Evolutionary conservation across 352 stramenopile genomes (phyloP).

Genomic region (Phytophthora quininea): DNA sequence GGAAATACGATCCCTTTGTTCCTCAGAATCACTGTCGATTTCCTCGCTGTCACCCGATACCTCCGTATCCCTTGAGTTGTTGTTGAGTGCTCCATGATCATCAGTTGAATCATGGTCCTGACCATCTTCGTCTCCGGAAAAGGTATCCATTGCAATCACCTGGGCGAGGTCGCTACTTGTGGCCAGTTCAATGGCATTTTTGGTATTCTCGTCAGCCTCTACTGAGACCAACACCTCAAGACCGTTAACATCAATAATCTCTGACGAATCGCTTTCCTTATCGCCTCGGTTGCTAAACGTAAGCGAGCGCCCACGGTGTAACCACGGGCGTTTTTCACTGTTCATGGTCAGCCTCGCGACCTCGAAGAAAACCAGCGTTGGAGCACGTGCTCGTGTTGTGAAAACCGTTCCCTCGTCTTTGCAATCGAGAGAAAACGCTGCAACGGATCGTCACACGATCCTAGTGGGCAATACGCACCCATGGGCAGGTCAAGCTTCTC

Average conservation of each 20-base stretch:
- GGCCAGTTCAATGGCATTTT: conserved; percentile 76
- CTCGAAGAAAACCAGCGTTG: conserved; percentile 88
- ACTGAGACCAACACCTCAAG: conserved; percentile 19
- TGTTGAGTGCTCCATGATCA: conserved; percentile 27
- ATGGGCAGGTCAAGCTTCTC: conserved; percentile 60
- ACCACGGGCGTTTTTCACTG: conserved; percentile 55
- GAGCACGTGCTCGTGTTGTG: conserved; percentile 82
- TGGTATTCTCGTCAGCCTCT: conserved; percentile 27
- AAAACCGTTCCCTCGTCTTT: conserved; percentile 82
- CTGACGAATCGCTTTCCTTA: conserved; percentile 22
- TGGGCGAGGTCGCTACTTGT: conserved; percentile 79
- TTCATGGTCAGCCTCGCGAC: conserved; percentile 57
- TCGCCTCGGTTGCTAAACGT: conserved; percentile 45
- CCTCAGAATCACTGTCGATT: conserved; percentile 42
- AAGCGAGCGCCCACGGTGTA: conserved; percentile 51
- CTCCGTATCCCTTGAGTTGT: conserved; percentile 21
- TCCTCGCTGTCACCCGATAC: conserved; percentile 31
- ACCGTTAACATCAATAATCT: conserved; percentile 22
- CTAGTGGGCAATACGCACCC: conserved; percentile 72
- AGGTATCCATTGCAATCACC: conserved; percentile 61
- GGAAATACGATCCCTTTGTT: conserved; percentile 59
- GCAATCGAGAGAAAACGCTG: conserved; percentile 69
- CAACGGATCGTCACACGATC: conserved; percentile 67
- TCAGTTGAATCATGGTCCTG: conserved; percentile 31
- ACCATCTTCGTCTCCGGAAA: conserved; percentile 45